A percentile compares a stretch with the other conserved stretches of the same genome.
Evolutionary conservation across 257 asterid species (phyloP).

Genomic region (Asclepias syriaca): DNA sequence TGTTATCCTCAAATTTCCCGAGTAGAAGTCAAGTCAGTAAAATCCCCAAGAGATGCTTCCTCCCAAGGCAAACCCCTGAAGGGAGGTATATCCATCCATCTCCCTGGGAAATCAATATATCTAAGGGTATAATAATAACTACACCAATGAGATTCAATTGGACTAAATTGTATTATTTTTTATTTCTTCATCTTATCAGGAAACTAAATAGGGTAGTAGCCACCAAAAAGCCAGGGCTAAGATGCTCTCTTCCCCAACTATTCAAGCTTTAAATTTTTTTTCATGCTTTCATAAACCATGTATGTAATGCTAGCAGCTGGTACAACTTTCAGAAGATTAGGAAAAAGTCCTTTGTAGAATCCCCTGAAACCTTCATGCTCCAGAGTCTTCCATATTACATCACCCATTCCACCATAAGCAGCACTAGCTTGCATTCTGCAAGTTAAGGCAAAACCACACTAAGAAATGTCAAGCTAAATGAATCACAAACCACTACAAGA

Average conservation of each 20-base stretch:
- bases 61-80: slow-evolving; percentile 2
- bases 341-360: slow-evolving; percentile 89
- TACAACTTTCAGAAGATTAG: slow-evolving; percentile 89
- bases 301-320: slow-evolving; percentile 98
- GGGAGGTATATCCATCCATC: slow-evolving; percentile 11
- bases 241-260: slow-evolving; percentile 26
- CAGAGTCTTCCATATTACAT: slow-evolving; percentile 59
- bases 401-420: slow-evolving; percentile 64
- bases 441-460: slow-evolving; percentile 10
- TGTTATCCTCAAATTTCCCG: slow-evolving; percentile 20
- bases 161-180: slow-evolving; percentile 28
- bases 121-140: slow-evolving; percentile 21
- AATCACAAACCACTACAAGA: slow-evolving; percentile 3
- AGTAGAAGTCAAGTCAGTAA: slow-evolving; percentile 37
- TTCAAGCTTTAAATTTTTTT: slow-evolving; percentile 71
- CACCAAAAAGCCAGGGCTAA: slow-evolving; percentile 13
- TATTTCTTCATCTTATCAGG: slow-evolving; percentile 29
- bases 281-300: slow-evolving; percentile 86
- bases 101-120: slow-evolving; percentile 31
- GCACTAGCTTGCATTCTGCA: slow-evolving; percentile 90
- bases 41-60: slow-evolving; percentile 24
- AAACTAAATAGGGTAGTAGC: slow-evolving; percentile 11
- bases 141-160: slow-evolving; percentile 36
- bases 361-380: slow-evolving; percentile 69
- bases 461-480: not conserved